Conservation (phyloP, 108 stramenopile genomes). For the Mediolabrus comicus region DNA sequence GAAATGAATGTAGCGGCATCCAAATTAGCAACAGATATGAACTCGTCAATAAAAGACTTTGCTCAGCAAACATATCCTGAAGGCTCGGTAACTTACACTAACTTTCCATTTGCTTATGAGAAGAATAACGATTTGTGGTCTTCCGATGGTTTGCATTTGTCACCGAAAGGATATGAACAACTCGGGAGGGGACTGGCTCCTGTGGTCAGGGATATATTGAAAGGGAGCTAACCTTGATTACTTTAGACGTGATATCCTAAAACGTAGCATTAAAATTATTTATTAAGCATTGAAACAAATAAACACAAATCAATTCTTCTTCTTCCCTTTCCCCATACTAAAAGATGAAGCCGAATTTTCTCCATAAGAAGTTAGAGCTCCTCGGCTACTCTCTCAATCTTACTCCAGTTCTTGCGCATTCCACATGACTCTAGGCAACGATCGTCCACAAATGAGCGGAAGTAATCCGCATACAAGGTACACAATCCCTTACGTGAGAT, state of each 20-base stretch:
- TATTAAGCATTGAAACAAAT: background rate
- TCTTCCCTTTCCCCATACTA: too few species aligned
- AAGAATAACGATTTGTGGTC: slow-evolving; percentile 37
- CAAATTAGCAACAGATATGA: slow-evolving; percentile 38
- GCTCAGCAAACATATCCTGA: slow-evolving; percentile 8
- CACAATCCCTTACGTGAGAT: slow-evolving; percentile 83
- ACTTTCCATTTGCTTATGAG: slow-evolving; percentile 56
- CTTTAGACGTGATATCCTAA: too few species aligned
- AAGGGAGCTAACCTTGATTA: background rate
- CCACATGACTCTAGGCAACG: slow-evolving; percentile 84
- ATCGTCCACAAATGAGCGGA: slow-evolving; percentile 68
- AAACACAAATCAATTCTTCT: background rate
- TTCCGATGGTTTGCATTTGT: slow-evolving; percentile 69
- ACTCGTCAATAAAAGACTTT: slow-evolving; percentile 39
- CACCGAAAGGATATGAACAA: slow-evolving; percentile 55
- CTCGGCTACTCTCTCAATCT: slow-evolving; percentile 31
- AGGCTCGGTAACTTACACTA: slow-evolving; percentile 37
- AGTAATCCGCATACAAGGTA: slow-evolving; percentile 78
- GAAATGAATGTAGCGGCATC: slow-evolving; percentile 25
- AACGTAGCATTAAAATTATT: background rate
- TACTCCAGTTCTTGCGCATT: slow-evolving; percentile 68
- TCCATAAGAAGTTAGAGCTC: slow-evolving; percentile 22
- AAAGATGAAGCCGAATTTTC: too few species aligned
- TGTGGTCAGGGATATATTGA: slow-evolving; percentile 35
- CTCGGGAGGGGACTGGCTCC: slow-evolving; percentile 57